Percentiles rank a stretch among this genome's conserved stretches.
These are phyloP conservation scores for Phyllachora maydis DNA, from an alignment of 2,329 filamentous ascomycete species.

Conservation along the genomic window DNA sequence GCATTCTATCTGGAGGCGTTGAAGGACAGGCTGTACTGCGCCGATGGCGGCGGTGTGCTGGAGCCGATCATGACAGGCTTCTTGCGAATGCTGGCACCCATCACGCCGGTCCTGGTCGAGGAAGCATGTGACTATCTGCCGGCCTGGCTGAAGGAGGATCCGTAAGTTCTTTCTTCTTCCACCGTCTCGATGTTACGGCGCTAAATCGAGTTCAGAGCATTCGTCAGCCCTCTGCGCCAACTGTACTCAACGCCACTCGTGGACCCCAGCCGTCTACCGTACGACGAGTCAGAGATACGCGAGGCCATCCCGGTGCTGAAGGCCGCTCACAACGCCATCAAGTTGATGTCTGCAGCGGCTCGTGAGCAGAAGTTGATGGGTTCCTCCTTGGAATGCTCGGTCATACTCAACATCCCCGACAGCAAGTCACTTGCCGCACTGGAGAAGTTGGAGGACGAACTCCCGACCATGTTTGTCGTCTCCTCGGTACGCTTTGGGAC, in stretches of 20 bases:
- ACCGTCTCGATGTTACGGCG: no score
- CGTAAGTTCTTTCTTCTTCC: constrained; percentile 16
- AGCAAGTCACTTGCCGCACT: constrained; percentile 13
- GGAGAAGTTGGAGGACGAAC: constrained; percentile 22
- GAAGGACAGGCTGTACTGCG: constrained; percentile 85
- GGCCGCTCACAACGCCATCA: constrained; percentile 43
- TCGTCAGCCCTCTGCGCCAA: constrained; percentile 26
- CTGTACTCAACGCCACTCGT: constrained; percentile 23
- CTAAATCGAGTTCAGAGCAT: no score
- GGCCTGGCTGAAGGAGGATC: constrained; percentile 31
- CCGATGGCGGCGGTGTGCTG: constrained; percentile 42
- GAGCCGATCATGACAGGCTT: constrained; percentile 51
- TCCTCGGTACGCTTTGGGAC: constrained; percentile 35
- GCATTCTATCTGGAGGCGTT: constrained; percentile 85
- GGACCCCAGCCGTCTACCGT: constrained; percentile 15
- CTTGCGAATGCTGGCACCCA: constrained; percentile 58
- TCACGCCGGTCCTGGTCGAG: constrained; percentile 68
- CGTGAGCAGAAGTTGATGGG: constrained; percentile 53
- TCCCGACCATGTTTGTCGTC: constrained; percentile 47
- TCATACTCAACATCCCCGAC: constrained; percentile 30
- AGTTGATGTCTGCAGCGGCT: constrained; percentile 53
- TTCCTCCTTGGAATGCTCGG: constrained; percentile 59
- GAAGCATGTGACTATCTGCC: constrained; percentile 73
- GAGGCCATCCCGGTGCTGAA: constrained; percentile 25
- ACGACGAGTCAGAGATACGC: constrained; percentile 17